phyloP scores from a whole-genome alignment of 305 asterid genomes.

The Petunia hybrid region DNA sequence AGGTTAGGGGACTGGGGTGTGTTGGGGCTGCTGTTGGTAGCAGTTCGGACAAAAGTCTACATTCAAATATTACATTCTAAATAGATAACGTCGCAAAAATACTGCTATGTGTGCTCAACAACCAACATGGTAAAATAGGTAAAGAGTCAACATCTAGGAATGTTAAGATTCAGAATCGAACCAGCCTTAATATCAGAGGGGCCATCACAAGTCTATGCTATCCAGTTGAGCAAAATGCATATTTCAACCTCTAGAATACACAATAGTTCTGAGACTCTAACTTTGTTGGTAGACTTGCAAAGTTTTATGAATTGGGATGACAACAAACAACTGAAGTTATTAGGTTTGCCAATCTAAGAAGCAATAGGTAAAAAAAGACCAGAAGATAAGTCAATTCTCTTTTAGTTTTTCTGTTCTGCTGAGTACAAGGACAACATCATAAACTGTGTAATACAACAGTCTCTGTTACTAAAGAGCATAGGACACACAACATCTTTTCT shows the following conservation, averaged over 20 bases:
- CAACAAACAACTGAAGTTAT: not conserved
- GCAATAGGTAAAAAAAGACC: no score
- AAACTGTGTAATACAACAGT: not conserved
- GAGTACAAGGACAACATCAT: not conserved
- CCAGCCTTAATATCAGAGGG: slow-evolving; percentile 23
- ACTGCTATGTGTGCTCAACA: slow-evolving; percentile 11
- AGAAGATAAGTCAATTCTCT: no score
- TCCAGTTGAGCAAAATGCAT: slow-evolving; percentile 8
- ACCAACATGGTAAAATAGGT: not conserved
- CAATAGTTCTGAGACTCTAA: not conserved
- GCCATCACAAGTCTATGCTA: slow-evolving; percentile 11
- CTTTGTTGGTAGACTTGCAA: not conserved
- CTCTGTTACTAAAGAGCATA: not conserved
- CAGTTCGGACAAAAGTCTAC: not conserved
- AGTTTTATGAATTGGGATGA: not conserved
- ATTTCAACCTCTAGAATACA: not conserved
- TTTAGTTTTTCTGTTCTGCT: not conserved
- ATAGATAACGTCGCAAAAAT: not conserved
- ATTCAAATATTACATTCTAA: not conserved
- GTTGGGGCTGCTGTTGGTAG: not conserved
- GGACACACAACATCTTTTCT: not conserved
- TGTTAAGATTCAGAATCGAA: slow-evolving; percentile 26
- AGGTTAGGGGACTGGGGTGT: not conserved
- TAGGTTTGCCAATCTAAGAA: no score
- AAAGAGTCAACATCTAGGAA: slow-evolving; percentile 19